phyloP scores from a whole-genome alignment of 1,139 yeast genomes.

The Diutina catenulata region DNA sequence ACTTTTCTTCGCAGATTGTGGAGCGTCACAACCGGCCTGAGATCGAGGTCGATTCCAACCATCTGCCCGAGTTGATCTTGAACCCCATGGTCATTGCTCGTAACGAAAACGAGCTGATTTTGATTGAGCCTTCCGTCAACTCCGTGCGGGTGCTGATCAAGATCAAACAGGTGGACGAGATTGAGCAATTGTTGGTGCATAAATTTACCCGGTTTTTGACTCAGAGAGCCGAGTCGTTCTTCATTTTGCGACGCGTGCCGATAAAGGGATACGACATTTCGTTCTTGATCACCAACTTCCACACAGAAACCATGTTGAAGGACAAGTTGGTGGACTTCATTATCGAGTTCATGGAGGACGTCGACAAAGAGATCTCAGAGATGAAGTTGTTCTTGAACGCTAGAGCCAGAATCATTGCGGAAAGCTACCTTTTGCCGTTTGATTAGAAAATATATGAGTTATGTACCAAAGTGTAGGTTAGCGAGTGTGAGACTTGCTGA shows the following conservation, averaged over 20 bases:
- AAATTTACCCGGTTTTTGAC: slow-evolving; percentile 89
- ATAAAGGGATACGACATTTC: slow-evolving; percentile 88
- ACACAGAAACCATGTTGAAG: slow-evolving; percentile 92
- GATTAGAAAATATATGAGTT: slow-evolving; percentile 23
- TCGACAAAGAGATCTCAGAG: slow-evolving; percentile 95
- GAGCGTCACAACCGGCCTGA: slow-evolving; percentile 98
- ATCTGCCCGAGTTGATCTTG: slow-evolving; percentile 69
- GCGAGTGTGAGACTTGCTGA: no score
- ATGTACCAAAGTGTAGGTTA: background rate
- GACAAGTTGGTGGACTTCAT: slow-evolving; percentile 92
- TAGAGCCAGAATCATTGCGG: slow-evolving; percentile 96
- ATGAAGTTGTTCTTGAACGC: slow-evolving; percentile 96
- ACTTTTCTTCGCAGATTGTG: slow-evolving; percentile 88
- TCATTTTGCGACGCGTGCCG: slow-evolving; percentile 84
- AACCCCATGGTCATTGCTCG: slow-evolving; percentile 88
- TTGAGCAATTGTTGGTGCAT: slow-evolving; percentile 87
- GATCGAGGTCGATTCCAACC: slow-evolving; percentile 59
- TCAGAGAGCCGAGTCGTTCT: slow-evolving; percentile 90
- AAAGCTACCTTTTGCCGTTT: slow-evolving; percentile 74
- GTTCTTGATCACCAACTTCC: slow-evolving; percentile 84
- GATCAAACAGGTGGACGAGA: slow-evolving; percentile 96
- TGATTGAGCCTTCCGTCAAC: slow-evolving; percentile 90
- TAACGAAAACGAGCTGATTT: slow-evolving; percentile 84
- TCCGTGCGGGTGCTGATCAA: slow-evolving; percentile 81
- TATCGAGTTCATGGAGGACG: slow-evolving; percentile 98